phyloP scores from a whole-genome alignment of 345 rosid species.

The Aethionema arabicum region DNA sequence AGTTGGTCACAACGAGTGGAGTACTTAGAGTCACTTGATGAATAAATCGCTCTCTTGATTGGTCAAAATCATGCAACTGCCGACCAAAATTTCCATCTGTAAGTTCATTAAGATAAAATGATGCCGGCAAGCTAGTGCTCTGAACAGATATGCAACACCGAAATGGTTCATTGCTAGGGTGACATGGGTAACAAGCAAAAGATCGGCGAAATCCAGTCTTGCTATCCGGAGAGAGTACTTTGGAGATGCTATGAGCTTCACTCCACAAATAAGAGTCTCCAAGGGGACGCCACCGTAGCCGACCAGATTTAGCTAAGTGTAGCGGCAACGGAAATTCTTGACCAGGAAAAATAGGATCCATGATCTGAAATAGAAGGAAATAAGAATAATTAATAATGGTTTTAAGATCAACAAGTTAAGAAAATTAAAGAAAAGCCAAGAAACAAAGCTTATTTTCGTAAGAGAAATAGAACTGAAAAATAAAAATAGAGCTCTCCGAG shows the following conservation, averaged over 20 bases:
- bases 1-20: conserved; percentile 67
- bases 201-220: conserved; percentile 76
- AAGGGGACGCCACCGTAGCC: conserved; percentile 86
- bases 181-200: conserved; percentile 90
- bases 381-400: conserved; percentile 14
- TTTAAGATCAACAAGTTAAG: conserved; percentile 3
- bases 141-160: conserved; percentile 82
- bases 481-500: conserved; percentile 18
- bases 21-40: conserved; percentile 73
- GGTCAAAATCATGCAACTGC: conserved; percentile 40
- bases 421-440: conserved; percentile 4
- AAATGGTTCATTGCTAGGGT: conserved; percentile 83
- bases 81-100: conserved; percentile 39
- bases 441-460: background rate
- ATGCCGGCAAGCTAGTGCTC: conserved; percentile 54
- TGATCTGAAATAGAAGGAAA: conserved; percentile 50
- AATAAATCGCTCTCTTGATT: conserved; percentile 48
- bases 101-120: conserved; percentile 31
- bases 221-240: conserved; percentile 74
- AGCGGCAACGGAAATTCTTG: conserved; percentile 87
- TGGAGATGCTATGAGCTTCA: conserved; percentile 75
- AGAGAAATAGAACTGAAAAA: conserved; percentile 3
- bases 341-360: conserved; percentile 88
- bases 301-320: conserved; percentile 89
- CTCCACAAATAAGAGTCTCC: conserved; percentile 89